Base-by-base conservation (phyloP, 2,329 filamentous ascomycete genomes). In the Penicillium psychrosexuale region DNA sequence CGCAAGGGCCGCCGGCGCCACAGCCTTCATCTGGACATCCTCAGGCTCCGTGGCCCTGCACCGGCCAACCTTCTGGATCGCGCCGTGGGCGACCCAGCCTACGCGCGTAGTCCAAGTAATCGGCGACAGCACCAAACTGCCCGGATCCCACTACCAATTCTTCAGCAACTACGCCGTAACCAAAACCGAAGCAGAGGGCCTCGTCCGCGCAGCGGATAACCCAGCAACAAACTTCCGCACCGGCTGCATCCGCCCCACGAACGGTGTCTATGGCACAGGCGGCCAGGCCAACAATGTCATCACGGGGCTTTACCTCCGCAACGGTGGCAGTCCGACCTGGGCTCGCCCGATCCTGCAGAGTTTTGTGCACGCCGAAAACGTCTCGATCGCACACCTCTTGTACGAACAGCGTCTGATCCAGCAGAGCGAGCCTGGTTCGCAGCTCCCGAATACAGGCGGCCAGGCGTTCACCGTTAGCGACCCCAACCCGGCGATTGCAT, bases 1-100 rank as follows among this genome's bases (percentile, higher is more conserved):
- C 0, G 78, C 82, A 3, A 76, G 72, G 54, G 64, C 63, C 1
- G 72, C 73, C 6, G 78, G 78, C 1, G 80, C 81, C 3, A 76
- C 75, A 52, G 69, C 82, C 59, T 78, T 84, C 53, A 75, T 83
- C 61, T 72, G 75, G 38, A 84, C 82, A 0, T 83, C 81, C 0
- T 82, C 80, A 8, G 78, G 72, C 19, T 80, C 78, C 3, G 70
- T 82, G 34, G 69, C 69, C 30, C 66, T 81, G 30, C 71, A 69
- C 17, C 71, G 74, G 13, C 71, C 78, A 5, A 65, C 66, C 4
- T 78, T 77, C 64, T 78, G 78, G 69, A 59, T 77, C 51, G 63
- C 69, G 31, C 78, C 76, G 0, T 83, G 79, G 78, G 66, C 63
- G 17, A 66, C 61, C 38, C 64, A 63, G 34, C 77, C 79, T 3